These are phyloP conservation scores for Eucommia ulmoides DNA, from an alignment of 257 asterid species.

Conservation along the genomic window DNA sequence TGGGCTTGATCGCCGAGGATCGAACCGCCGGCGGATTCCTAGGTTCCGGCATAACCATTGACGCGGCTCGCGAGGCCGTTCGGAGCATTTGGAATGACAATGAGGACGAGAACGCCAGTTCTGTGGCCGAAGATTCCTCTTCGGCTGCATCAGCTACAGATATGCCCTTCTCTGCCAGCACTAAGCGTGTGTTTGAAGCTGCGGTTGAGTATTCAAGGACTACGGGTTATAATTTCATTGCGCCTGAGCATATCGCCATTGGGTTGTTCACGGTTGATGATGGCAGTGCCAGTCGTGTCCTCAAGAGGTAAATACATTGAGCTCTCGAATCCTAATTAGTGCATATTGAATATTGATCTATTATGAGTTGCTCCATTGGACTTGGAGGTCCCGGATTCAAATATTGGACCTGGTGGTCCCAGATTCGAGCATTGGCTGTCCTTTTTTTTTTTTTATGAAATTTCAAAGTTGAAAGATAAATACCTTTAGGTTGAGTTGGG, in stretches of 20 bases:
- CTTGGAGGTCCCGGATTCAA: too few relatives aligned
- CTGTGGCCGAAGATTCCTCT: slow-evolving; percentile 10
- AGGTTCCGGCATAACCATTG: slow-evolving; percentile 66
- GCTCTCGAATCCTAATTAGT: too few relatives aligned
- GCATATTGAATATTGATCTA: too few relatives aligned
- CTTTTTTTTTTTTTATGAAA: too few relatives aligned
- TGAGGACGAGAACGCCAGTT: slow-evolving; percentile 10
- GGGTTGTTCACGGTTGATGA: slow-evolving; percentile 91
- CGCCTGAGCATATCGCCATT: slow-evolving; percentile 87
- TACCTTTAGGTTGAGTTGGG: too few relatives aligned
- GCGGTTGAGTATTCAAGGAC: slow-evolving; percentile 89
- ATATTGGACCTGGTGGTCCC: too few relatives aligned
- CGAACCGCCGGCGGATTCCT: slow-evolving; percentile 68
- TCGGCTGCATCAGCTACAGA: slow-evolving; percentile 63
- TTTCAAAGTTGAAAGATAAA: too few relatives aligned
- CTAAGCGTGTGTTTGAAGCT: slow-evolving; percentile 89
- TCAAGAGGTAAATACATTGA: slow-evolving; percentile 47
- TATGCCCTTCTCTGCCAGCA: slow-evolving; percentile 56
- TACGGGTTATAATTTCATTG: slow-evolving; percentile 76
- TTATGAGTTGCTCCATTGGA: too few relatives aligned
- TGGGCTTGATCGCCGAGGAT: slow-evolving; percentile 92
- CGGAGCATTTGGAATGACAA: slow-evolving; percentile 52
- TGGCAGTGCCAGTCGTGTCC: slow-evolving; percentile 68
- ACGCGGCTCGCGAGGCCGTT: slow-evolving; percentile 68
- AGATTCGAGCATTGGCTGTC: too few relatives aligned